Percentiles rank a stretch among this genome's conserved stretches.
Evolutionary conservation across 306 rosid genomes (phyloP).

Genomic region (Castanea mollissima): DNA sequence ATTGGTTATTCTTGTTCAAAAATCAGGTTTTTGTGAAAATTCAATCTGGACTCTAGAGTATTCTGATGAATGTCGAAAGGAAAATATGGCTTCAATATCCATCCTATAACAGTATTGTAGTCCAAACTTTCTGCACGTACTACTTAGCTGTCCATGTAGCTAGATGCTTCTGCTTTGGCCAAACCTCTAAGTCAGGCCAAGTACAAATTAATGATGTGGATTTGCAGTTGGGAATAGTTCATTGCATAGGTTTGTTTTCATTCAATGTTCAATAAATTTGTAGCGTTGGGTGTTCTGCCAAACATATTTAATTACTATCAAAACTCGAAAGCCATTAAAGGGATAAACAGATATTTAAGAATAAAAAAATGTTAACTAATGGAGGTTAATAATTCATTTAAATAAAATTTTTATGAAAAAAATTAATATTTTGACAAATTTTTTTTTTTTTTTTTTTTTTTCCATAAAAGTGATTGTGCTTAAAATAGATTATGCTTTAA

Average conservation of each 20-base stretch:
- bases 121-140: not conserved
- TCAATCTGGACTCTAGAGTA: not conserved
- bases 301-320: not conserved
- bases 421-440: too few species aligned
- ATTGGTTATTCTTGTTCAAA: not conserved
- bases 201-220: not conserved
- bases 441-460: too few species aligned
- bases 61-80: too few species aligned
- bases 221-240: not conserved
- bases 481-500: too few species aligned
- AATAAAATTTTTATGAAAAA: too few species aligned
- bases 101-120: not conserved
- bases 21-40: not conserved
- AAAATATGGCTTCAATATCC: too few species aligned
- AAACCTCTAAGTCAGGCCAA: not conserved
- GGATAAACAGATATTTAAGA: too few species aligned
- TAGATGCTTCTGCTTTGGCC: not conserved
- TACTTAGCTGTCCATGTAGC: not conserved
- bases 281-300: not conserved
- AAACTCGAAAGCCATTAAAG: too few species aligned
- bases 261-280: not conserved
- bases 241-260: not conserved
- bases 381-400: too few species aligned
- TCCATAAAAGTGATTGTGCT: too few species aligned
- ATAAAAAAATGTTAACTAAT: too few species aligned